Percentiles rank a stretch among this genome's conserved stretches.
Conservation (phyloP, 441 rosid genomes). For the Euphorbia schlechtendalii region DNA sequence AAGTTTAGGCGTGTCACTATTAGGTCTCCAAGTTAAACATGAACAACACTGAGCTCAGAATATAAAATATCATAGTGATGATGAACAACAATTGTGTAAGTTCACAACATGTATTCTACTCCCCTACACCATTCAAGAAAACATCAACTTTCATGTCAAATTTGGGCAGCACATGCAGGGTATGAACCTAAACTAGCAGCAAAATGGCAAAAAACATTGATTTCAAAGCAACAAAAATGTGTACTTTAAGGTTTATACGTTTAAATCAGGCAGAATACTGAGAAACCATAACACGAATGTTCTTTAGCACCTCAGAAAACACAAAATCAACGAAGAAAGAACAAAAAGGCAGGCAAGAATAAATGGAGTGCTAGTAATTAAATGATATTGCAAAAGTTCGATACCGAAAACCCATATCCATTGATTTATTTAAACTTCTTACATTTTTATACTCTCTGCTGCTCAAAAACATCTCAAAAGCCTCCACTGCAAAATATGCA, state of each 20-base stretch:
- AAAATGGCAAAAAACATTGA: neutral
- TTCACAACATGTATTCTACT: neutral
- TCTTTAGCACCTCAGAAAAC: neutral
- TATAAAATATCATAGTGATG: neutral
- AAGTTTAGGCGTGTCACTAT: slow-evolving; percentile 7
- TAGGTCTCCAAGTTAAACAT: neutral
- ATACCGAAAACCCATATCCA: neutral
- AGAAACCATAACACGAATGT: neutral
- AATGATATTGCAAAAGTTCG: neutral
- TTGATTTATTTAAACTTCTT: slow-evolving; percentile 25
- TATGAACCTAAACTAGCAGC: neutral
- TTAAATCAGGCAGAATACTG: neutral
- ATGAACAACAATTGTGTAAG: slow-evolving; percentile 2
- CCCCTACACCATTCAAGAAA: neutral
- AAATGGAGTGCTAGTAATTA: neutral
- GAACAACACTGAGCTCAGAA: slow-evolving; percentile 4
- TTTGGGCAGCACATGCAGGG: no score
- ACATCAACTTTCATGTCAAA: neutral
- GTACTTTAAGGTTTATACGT: no score
- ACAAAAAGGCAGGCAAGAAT: neutral
- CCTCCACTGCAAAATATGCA: slow-evolving; percentile 54
- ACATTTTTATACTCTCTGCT: slow-evolving; percentile 67
- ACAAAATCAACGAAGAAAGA: neutral
- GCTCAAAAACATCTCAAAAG: slow-evolving; percentile 57
- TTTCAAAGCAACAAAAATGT: neutral